Evolutionary conservation across 495 filamentous ascomycete genomes (phyloP).

Genomic region (Astrothelium subdiscretum): DNA sequence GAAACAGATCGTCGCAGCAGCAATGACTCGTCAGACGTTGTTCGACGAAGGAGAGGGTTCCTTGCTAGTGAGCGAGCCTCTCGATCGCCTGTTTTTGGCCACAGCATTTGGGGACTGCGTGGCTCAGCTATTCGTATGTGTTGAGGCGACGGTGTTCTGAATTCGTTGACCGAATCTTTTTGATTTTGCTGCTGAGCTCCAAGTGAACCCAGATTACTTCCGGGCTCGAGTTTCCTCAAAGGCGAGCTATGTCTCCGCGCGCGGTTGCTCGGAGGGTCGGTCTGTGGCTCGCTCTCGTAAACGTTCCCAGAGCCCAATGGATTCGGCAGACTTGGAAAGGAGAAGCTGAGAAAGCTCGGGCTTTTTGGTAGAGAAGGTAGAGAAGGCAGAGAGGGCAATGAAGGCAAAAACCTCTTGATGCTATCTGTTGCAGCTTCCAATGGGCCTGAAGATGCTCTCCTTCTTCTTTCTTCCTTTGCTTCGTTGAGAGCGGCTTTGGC

Average conservation of each 20-base stretch:
- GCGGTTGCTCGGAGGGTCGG: neutral
- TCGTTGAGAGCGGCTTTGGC: neutral
- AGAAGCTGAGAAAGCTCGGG: neutral
- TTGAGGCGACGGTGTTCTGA: neutral
- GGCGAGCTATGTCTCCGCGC: neutral
- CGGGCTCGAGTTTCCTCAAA: neutral
- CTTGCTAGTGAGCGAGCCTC: neutral
- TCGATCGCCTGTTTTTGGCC: neutral
- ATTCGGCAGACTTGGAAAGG: neutral
- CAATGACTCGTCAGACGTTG: conserved; percentile 66
- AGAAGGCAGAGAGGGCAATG: neutral
- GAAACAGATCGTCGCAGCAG: conserved; percentile 48
- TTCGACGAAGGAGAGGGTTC: conserved; percentile 37
- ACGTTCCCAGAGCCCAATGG: neutral
- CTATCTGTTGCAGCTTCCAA: conserved; percentile 10
- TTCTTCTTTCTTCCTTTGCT: neutral
- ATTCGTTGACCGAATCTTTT: neutral
- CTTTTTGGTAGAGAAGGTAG: conserved; percentile 6
- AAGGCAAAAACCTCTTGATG: conserved; percentile 16
- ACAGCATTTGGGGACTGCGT: too few species aligned
- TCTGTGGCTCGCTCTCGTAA: neutral
- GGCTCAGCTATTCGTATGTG: neutral
- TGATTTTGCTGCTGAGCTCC: neutral
- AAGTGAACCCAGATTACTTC: too few species aligned
- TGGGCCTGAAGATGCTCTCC: neutral